Evolutionary conservation across 1,139 yeast species (phyloP).

Genomic region (Protomyces arabidopsidicola): DNA sequence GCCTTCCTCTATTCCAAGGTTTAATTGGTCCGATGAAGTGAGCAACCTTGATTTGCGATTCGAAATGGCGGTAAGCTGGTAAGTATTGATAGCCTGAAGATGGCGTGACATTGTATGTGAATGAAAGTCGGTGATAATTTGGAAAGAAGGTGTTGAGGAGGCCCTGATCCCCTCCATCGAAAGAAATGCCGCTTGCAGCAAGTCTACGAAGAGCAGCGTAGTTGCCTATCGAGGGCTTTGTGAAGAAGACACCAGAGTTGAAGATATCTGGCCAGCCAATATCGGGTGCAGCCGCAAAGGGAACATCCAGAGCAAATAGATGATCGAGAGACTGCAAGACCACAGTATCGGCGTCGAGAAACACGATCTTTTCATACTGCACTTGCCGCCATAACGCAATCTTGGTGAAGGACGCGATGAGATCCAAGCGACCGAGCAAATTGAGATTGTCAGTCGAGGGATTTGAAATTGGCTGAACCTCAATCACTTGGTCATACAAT

Average conservation of each 20-base stretch:
- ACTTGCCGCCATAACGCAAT: slow-evolving; percentile 63
- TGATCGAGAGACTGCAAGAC: slow-evolving; percentile 50
- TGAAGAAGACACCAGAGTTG: slow-evolving; percentile 69
- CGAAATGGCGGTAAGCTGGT: slow-evolving; percentile 70
- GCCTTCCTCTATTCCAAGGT: slow-evolving; percentile 58
- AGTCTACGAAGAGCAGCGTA: slow-evolving; percentile 47
- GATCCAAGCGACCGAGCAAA: slow-evolving; percentile 66
- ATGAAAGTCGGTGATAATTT: slow-evolving; percentile 68
- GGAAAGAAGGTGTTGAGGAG: slow-evolving; percentile 72
- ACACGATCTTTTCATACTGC: slow-evolving; percentile 60
- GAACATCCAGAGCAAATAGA: slow-evolving; percentile 42
- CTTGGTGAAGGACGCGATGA: slow-evolving; percentile 66
- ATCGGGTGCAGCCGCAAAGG: slow-evolving; percentile 69
- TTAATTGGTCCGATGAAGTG: slow-evolving; percentile 79
- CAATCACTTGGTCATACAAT: slow-evolving; percentile 33
- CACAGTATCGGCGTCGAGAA: slow-evolving; percentile 77
- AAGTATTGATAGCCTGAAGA: slow-evolving; percentile 70
- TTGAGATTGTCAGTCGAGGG: slow-evolving; percentile 41
- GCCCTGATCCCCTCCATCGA: slow-evolving; percentile 94
- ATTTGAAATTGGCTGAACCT: slow-evolving; percentile 32
- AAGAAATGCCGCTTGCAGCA: slow-evolving; percentile 48
- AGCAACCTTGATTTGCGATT: slow-evolving; percentile 52
- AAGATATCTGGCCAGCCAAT: slow-evolving; percentile 94
- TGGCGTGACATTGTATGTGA: slow-evolving; percentile 80
- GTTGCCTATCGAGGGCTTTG: slow-evolving; percentile 53